A percentile compares a stretch with the other conserved stretches of the same genome.
Conservation (phyloP, 345 rosid species). For the Salix exigua region DNA sequence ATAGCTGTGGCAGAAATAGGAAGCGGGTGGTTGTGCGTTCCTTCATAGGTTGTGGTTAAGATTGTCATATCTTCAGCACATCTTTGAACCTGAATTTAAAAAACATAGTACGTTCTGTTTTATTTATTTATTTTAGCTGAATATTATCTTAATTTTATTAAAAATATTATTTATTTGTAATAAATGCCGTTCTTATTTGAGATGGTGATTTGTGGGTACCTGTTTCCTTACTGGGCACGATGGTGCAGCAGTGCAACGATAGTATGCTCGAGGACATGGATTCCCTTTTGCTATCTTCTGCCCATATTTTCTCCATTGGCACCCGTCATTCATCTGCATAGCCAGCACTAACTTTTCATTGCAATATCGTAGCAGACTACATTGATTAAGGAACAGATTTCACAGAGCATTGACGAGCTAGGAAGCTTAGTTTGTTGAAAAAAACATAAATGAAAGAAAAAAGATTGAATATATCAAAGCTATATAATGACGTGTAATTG, state of each 20-base stretch:
- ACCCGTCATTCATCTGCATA: constrained; percentile 83
- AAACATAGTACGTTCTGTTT: background rate
- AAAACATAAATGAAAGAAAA: too few relatives aligned
- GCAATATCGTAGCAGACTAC: too few relatives aligned
- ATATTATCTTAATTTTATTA: too few relatives aligned
- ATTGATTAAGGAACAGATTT: too few relatives aligned
- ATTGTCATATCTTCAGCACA: constrained; percentile 79
- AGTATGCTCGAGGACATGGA: constrained; percentile 95
- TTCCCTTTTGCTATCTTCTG: constrained; percentile 91
- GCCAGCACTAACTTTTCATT: too few relatives aligned
- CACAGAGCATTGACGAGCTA: too few relatives aligned
- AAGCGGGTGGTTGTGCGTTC: constrained; percentile 91
- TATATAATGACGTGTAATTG: background rate
- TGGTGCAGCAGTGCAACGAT: constrained; percentile 81
- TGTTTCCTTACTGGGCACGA: constrained; percentile 92
- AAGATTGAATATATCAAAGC: background rate
- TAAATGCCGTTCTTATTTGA: background rate
- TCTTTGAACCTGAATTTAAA: constrained; percentile 69
- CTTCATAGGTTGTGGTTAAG: constrained; percentile 86
- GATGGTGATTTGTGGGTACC: constrained; percentile 30
- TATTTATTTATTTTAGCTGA: too few relatives aligned
- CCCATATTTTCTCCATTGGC: constrained; percentile 98
- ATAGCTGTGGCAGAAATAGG: constrained; percentile 85
- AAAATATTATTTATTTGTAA: too few relatives aligned
- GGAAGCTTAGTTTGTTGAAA: too few relatives aligned